These are phyloP conservation scores for Termitomyces sp. DNA, from an alignment of 768 basidiomycete genomes.

Conservation along the genomic window DNA sequence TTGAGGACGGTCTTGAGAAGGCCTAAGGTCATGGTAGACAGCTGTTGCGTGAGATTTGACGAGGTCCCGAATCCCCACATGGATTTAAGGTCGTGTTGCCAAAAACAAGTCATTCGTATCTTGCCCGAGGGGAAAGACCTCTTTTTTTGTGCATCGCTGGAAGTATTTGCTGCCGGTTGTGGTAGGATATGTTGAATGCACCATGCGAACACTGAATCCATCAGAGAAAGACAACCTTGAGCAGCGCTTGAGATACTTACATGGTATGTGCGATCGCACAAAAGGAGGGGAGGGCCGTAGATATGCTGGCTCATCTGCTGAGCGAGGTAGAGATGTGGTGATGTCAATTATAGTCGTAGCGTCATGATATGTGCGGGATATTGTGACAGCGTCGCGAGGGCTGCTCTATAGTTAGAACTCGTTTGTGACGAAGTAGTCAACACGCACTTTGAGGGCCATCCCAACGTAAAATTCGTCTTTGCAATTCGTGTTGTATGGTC, in stretches of 20 bases:
- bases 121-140: constrained; percentile 29
- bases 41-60: constrained; percentile 65
- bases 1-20: constrained; percentile 77
- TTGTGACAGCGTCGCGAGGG: constrained; percentile 91
- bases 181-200: constrained; percentile 71
- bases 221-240: background rate
- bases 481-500: constrained; percentile 82
- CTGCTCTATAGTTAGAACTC: constrained; percentile 31
- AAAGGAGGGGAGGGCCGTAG: constrained; percentile 88
- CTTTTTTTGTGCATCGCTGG: constrained; percentile 25
- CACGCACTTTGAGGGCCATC: constrained; percentile 95
- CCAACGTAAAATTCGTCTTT: constrained; percentile 87
- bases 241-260: constrained; percentile 29
- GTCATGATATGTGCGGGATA: constrained; percentile 82
- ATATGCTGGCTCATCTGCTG: constrained; percentile 86
- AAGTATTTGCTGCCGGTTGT: constrained; percentile 21
- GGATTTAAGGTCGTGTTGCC: constrained; percentile 90
- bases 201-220: constrained; percentile 75
- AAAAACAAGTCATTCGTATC: constrained; percentile 85
- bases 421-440: background rate
- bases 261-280: constrained; percentile 79
- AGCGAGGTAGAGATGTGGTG: constrained; percentile 90
- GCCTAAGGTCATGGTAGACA: constrained; percentile 81
- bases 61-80: constrained; percentile 77
- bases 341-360: constrained; percentile 82